Percentiles rank a stretch among this genome's conserved stretches.
phyloP scores from a whole-genome alignment of 257 asterid species.

The Sherardia arvensis region DNA sequence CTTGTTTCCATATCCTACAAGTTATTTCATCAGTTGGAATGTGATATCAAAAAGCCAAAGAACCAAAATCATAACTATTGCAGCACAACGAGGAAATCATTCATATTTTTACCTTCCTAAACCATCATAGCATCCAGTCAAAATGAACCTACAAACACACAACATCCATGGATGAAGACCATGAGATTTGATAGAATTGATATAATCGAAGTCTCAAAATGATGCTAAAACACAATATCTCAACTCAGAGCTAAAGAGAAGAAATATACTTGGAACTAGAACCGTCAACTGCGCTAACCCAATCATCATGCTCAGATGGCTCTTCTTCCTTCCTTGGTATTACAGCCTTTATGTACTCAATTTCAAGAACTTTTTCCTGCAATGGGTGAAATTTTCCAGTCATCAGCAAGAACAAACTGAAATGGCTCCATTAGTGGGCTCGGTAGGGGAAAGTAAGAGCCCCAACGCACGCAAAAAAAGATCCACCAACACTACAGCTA shows the following conservation, averaged over 20 bases:
- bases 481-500: not conserved
- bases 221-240: not conserved
- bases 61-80: not conserved
- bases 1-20: slow-evolving; percentile 78
- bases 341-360: slow-evolving; percentile 82
- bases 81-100: not conserved
- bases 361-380: slow-evolving; percentile 85
- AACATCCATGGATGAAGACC: not conserved
- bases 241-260: not conserved
- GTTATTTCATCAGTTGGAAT: slow-evolving; percentile 7
- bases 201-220: not conserved
- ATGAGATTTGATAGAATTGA: too few species aligned
- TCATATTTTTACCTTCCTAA: slow-evolving; percentile 61
- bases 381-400: slow-evolving; percentile 10
- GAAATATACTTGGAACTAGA: slow-evolving; percentile 53
- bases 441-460: not conserved
- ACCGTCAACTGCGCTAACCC: slow-evolving; percentile 98
- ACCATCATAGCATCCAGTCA: slow-evolving; percentile 94
- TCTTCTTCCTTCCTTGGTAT: slow-evolving; percentile 79
- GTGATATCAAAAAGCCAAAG: slow-evolving; percentile 3
- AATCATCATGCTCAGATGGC: slow-evolving; percentile 79
- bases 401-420: slow-evolving; percentile 5
- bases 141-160: slow-evolving; percentile 45
- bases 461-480: too few species aligned
- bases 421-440: too few species aligned